These are phyloP conservation scores for Petunia hybrid DNA, from an alignment of 305 asterid species.

Conservation along the genomic window DNA sequence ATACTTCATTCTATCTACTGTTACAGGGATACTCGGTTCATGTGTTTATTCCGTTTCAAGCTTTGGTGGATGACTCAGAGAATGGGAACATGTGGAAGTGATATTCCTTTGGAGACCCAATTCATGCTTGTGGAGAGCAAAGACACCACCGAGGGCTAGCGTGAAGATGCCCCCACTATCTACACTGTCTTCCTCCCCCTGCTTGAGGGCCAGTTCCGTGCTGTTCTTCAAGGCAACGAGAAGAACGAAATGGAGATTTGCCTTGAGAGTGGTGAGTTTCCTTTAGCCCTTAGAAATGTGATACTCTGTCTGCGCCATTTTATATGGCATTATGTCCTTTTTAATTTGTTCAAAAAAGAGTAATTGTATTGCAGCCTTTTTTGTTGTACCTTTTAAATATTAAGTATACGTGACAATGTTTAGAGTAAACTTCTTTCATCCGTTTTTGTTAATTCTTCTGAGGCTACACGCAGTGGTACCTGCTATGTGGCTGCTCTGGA, in stretches of 20 bases:
- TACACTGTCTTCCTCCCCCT: conserved; percentile 92
- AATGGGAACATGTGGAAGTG: conserved; percentile 94
- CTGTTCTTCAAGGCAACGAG: conserved; percentile 95
- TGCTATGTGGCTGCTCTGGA: conserved; percentile 19
- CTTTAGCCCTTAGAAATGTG: conserved; percentile 32
- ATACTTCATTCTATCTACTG: conserved; percentile 30
- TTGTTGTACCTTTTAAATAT: not conserved
- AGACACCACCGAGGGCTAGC: conserved; percentile 62
- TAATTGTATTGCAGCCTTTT: too few species aligned
- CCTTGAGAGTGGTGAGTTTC: conserved; percentile 95
- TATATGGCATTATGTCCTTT: too few species aligned
- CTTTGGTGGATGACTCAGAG: conserved; percentile 99
- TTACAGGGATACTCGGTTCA: conserved; percentile 78
- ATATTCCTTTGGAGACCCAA: conserved; percentile 93
- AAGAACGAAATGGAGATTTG: conserved; percentile 86
- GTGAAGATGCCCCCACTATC: conserved; percentile 65
- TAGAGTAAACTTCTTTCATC: not conserved
- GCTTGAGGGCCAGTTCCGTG: conserved; percentile 93
- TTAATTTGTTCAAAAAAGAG: too few species aligned
- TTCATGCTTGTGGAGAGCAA: conserved; percentile 96
- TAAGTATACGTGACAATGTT: not conserved
- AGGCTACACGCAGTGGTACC: conserved; percentile 20
- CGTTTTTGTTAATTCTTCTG: not conserved
- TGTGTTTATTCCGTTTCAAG: conserved; percentile 98
- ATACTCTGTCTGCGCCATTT: not conserved